Conservation (phyloP, 1,284 basidiomycete genomes). For the Ganoderma resinaceum region DNA sequence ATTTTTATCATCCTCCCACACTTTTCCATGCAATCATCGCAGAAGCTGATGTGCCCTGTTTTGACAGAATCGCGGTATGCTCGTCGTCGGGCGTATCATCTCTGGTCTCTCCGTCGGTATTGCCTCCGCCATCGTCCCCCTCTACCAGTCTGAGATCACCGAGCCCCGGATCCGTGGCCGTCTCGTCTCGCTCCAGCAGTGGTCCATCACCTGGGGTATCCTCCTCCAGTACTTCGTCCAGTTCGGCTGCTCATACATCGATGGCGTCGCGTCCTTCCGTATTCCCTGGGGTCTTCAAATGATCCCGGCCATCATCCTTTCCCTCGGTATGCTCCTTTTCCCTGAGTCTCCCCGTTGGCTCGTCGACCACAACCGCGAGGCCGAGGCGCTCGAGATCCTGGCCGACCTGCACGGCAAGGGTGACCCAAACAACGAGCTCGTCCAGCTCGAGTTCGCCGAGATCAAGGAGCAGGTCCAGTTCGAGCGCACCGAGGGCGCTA, state of each 20-base stretch:
- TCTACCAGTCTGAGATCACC: slow-evolving; percentile 74
- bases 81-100: slow-evolving; percentile 54
- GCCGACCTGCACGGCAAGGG: slow-evolving; percentile 84
- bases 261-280: slow-evolving; percentile 74
- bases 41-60: slow-evolving; percentile 11
- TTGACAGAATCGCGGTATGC: slow-evolving; percentile 61
- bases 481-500: slow-evolving; percentile 76
- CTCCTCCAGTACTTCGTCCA: slow-evolving; percentile 78
- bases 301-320: slow-evolving; percentile 76
- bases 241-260: slow-evolving; percentile 77
- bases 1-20: not conserved
- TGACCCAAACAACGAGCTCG: slow-evolving; percentile 67
- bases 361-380: slow-evolving; percentile 65
- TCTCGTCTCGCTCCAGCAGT: slow-evolving; percentile 80
- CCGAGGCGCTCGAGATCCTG: slow-evolving; percentile 78
- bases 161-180: slow-evolving; percentile 76
- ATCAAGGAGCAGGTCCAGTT: slow-evolving; percentile 78
- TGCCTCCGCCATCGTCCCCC: slow-evolving; percentile 48
- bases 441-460: slow-evolving; percentile 81
- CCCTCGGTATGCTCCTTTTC: slow-evolving; percentile 72
- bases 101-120: slow-evolving; percentile 49
- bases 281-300: slow-evolving; percentile 83
- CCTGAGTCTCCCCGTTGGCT: slow-evolving; percentile 74
- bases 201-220: slow-evolving; percentile 81
- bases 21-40: not conserved